Evolutionary conservation across 1,284 basidiomycete species (phyloP).

Genomic region (Leccinum pallidistipes): DNA sequence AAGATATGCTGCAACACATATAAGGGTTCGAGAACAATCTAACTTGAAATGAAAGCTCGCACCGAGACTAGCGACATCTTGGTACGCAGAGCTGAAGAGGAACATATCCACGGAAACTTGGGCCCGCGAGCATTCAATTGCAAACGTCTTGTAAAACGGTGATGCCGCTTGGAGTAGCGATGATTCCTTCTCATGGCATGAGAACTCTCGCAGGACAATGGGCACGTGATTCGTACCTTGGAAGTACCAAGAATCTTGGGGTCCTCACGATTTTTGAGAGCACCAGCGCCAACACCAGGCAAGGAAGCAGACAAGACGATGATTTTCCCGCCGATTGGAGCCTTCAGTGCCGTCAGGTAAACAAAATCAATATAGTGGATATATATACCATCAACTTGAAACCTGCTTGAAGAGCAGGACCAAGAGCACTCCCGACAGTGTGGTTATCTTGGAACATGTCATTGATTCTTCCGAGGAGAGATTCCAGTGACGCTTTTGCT

Average conservation of each 20-base stretch:
- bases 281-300: constrained; percentile 87
- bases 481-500: constrained; percentile 79
- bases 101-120: constrained; percentile 99
- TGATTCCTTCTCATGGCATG: constrained; percentile 62
- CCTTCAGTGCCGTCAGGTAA: constrained; percentile 39
- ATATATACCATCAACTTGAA: constrained; percentile 85
- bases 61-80: constrained; percentile 94
- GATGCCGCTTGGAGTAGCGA: constrained; percentile 85
- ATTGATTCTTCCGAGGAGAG: constrained; percentile 78
- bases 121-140: constrained; percentile 96
- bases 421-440: constrained; percentile 90
- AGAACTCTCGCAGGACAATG: constrained; percentile 1
- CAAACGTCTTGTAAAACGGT: constrained; percentile 98
- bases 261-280: constrained; percentile 96
- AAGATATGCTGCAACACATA: constrained; percentile 63
- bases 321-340: constrained; percentile 95
- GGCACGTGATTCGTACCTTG: constrained; percentile 56
- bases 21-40: constrained; percentile 6
- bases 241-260: constrained; percentile 93
- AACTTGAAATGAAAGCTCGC: constrained; percentile 17
- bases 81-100: constrained; percentile 91
- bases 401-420: constrained; percentile 94
- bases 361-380: background rate
- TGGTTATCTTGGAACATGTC: constrained; percentile 98
- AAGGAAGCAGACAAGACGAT: constrained; percentile 86